A percentile compares a stretch with the other conserved stretches of the same genome.
Evolutionary conservation across 2,329 filamentous ascomycete species (phyloP).

Genomic region (Lojkania enalia): DNA sequence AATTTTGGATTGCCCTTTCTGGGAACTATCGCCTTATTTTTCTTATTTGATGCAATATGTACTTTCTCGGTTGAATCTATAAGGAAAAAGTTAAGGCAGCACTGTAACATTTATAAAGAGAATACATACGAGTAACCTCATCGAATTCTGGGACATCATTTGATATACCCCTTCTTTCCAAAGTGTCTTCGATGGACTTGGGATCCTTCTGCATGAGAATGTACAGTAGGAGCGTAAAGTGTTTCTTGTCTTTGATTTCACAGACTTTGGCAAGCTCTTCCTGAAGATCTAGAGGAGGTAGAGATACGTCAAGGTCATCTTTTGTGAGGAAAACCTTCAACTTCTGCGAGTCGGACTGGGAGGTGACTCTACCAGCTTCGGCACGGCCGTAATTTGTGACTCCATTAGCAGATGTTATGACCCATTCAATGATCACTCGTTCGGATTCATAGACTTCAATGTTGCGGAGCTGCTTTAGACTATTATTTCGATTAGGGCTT

Average conservation of each 20-base stretch:
- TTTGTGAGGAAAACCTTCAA: neutral
- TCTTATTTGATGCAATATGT: neutral
- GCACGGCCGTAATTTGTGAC: neutral
- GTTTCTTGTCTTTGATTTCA: neutral
- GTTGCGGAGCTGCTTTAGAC: neutral
- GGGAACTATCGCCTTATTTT: neutral
- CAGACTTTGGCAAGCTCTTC: conserved; percentile 1
- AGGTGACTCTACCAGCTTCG: neutral
- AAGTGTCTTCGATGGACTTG: conserved; percentile 1
- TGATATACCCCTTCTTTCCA: conserved; percentile 1
- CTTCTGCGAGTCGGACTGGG: neutral
- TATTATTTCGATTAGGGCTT: neutral
- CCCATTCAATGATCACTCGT: conserved; percentile 1
- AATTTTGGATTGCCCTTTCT: neutral
- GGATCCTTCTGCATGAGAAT: neutral
- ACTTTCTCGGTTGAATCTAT: neutral
- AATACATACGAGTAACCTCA: neutral
- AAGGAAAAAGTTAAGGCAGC: no score
- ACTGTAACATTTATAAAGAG: no score
- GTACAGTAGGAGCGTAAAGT: neutral
- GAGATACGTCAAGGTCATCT: neutral
- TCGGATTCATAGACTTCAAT: neutral
- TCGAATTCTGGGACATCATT: conserved; percentile 1
- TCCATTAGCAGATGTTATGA: neutral
- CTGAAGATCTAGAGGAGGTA: neutral